Percentiles rank a stretch among this genome's conserved stretches.
Conservation (phyloP, 2,329 filamentous ascomycete genomes). For the Fusarium mexicanum region DNA sequence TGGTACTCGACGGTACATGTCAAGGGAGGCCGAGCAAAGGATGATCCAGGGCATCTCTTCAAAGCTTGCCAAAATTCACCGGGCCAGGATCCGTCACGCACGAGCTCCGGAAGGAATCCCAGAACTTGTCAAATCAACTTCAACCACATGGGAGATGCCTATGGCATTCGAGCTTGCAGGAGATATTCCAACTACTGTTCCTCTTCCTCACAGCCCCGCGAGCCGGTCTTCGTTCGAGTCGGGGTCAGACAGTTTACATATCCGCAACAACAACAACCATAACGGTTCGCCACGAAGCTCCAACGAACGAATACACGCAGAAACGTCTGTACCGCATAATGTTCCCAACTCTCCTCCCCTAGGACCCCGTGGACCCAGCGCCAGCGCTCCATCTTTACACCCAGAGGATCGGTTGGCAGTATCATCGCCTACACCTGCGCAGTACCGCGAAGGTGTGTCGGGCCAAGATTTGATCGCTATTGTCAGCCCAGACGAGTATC, state of each 20-base stretch:
- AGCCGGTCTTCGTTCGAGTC: slow-evolving; percentile 68
- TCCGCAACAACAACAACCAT: slow-evolving; percentile 46
- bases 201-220: slow-evolving; percentile 50
- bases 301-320: slow-evolving; percentile 55
- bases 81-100: slow-evolving; percentile 76
- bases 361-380: slow-evolving; percentile 41
- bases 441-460: slow-evolving; percentile 62
- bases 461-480: slow-evolving; percentile 77
- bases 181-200: slow-evolving; percentile 58
- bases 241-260: slow-evolving; percentile 59
- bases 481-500: slow-evolving; percentile 66
- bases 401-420: slow-evolving; percentile 64
- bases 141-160: slow-evolving; percentile 54
- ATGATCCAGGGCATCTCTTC: slow-evolving; percentile 80
- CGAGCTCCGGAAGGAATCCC: slow-evolving; percentile 55
- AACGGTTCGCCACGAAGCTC: slow-evolving; percentile 61
- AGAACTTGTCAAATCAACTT: slow-evolving; percentile 55
- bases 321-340: slow-evolving; percentile 44
- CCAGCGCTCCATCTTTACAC: slow-evolving; percentile 44
- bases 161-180: slow-evolving; percentile 68
- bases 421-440: slow-evolving; percentile 66
- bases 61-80: slow-evolving; percentile 85
- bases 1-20: slow-evolving; percentile 85
- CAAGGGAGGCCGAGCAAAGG: slow-evolving; percentile 75
- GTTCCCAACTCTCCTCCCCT: slow-evolving; percentile 42